Evolutionary conservation across 2,329 filamentous ascomycete genomes (phyloP), one percentile per base, ranked within the genome.

Genomic region (Colletotrichum eremochloae): DNA sequence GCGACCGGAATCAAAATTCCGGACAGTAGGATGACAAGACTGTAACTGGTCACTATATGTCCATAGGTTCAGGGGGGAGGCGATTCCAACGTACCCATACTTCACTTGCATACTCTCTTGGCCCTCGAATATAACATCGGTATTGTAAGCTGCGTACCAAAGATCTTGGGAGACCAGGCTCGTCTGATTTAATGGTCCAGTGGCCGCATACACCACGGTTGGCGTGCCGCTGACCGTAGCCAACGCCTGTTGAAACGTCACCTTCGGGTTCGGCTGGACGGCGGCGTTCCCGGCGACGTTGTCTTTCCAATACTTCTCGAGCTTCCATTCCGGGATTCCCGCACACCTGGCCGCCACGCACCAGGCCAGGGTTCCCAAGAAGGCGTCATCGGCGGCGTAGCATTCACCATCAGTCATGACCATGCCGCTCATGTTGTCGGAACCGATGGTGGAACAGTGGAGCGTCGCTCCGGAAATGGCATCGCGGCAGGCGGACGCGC

Each of bases 401-500:
- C 77, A 78, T 24, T 76, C 72, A 3, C 74, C 33, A 11, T 40
- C 55, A 4, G 55, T 57, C 55, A 48, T 74, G 61, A 73, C 68
- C 20, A 69, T 72, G 42, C 65, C 74, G 64, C 24, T 58, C 55
- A 55, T 55, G 31, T 31, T 29, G 20, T 57, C n/a, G 3, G 44
- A 48, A 15, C 56, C 40, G 20, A 44, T 58, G n/a, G 62, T 72
- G n/a, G 76, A 75, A 71, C 77, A 78, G 62, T 75, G 74, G 6
- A 78, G 71, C 24, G 76, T 74, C 58, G 48, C 50, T 14, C 71
- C 71, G 58, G 73, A 70, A 46, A 78, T 72, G 33, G 64, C 66
- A 33, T 74, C 75, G 4, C 74, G 74, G 67, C 79, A 79, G 18
- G 76, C 74, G 53, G 76, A 80, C 31, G 79, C 80, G 60, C 80